A percentile compares a stretch with the other conserved stretches of the same genome.
Evolutionary conservation across 768 basidiomycete genomes (phyloP).

Genomic region (Lentinula aciculospora): DNA sequence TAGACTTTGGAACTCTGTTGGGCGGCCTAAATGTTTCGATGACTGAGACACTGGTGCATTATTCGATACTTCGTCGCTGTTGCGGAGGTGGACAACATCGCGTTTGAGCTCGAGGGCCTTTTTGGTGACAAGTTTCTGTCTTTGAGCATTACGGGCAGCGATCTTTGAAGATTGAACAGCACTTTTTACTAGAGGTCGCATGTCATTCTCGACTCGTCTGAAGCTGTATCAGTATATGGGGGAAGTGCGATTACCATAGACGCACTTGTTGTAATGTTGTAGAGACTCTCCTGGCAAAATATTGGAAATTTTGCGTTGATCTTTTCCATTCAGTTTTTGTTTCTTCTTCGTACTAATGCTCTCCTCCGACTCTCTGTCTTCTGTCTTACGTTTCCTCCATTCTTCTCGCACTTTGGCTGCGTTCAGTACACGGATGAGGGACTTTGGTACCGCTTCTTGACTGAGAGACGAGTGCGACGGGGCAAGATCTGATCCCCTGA

Average conservation of each 20-base stretch:
- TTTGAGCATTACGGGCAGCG: constrained; percentile 38
- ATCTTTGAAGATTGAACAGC: constrained; percentile 56
- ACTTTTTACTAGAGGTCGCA: constrained; percentile 57
- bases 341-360: constrained; percentile 13
- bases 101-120: constrained; percentile 9
- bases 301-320: constrained; percentile 20
- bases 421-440: constrained; percentile 58
- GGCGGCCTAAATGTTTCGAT: constrained; percentile 20
- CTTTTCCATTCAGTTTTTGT: constrained; percentile 12
- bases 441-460: constrained; percentile 66
- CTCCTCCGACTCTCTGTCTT: constrained; percentile 21
- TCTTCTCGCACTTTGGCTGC: constrained; percentile 53
- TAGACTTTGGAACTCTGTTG: constrained; percentile 43
- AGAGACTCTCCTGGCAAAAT: constrained; percentile 70
- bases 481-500: constrained; percentile 46
- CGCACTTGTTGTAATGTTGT: constrained; percentile 68
- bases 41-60: no score
- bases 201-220: constrained; percentile 70
- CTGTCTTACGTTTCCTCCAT: constrained; percentile 38
- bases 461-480: constrained; percentile 36
- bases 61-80: constrained; percentile 12
- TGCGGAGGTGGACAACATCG: constrained; percentile 14
- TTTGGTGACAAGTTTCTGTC: constrained; percentile 22
- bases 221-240: not conserved
- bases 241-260: not conserved